Evolutionary conservation across 1,284 basidiomycete genomes (phyloP).

Genomic region (Neonothopanus nambi): DNA sequence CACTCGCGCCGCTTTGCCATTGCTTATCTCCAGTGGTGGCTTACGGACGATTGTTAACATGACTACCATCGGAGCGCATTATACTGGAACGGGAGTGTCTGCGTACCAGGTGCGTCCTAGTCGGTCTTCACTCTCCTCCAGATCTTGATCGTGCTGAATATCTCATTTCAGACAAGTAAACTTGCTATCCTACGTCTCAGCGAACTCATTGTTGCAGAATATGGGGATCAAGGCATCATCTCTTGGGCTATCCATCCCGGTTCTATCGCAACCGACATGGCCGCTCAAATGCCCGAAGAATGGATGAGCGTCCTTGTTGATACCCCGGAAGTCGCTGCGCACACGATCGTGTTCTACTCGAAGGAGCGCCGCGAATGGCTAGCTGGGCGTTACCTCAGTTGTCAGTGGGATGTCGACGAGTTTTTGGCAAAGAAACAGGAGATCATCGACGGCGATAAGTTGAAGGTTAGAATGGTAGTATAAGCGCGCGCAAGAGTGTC

Average conservation of each 20-base stretch:
- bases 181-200: constrained; percentile 1
- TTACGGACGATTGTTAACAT: neutral
- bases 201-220: neutral
- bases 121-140: neutral
- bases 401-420: neutral
- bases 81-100: neutral
- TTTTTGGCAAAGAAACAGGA: neutral
- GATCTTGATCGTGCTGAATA: neutral
- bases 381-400: neutral
- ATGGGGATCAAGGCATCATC: neutral
- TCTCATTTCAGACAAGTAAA: neutral
- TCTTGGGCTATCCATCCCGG: neutral
- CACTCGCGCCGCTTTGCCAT: neutral
- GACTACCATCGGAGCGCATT: neutral
- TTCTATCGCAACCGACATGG: neutral
- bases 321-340: neutral
- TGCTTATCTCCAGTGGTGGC: neutral
- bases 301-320: neutral
- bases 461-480: neutral
- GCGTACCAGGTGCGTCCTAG: neutral
- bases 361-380: neutral
- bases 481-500: no score
- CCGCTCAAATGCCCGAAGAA: neutral
- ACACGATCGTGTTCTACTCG: neutral
- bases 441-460: neutral